phyloP scores from a whole-genome alignment of 139 green algal genomes.

The Chlorella sorokiniana region DNA sequence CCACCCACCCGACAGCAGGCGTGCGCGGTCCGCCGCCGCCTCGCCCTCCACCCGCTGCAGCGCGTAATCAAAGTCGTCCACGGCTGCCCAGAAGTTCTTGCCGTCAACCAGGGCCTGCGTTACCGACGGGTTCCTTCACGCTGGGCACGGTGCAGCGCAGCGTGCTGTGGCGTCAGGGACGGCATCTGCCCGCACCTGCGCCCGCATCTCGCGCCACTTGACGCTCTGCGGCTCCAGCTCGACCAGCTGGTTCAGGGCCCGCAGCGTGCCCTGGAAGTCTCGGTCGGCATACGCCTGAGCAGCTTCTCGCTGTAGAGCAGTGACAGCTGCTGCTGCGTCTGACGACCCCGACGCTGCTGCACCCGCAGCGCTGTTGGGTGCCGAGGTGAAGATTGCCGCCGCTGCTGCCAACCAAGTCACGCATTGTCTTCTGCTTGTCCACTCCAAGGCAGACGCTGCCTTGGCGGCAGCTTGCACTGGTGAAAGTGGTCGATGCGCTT shows the following conservation, averaged over 20 bases:
- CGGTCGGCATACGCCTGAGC: conserved; percentile 10
- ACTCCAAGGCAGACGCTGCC: neutral
- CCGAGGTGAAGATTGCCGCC: neutral
- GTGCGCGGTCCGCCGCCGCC: conserved; percentile 34
- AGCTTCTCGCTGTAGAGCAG: neutral
- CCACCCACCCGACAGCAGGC: conserved; percentile 53
- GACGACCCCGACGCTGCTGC: neutral
- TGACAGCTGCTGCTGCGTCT: neutral
- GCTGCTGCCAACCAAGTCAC: neutral
- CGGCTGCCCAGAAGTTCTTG: conserved; percentile 77
- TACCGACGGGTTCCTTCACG: neutral
- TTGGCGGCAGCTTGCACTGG: neutral
- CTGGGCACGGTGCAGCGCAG: too few relatives aligned
- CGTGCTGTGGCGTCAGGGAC: neutral
- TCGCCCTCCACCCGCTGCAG: neutral
- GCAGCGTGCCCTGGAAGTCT: neutral
- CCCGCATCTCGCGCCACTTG: conserved; percentile 73
- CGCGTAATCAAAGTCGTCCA: conserved; percentile 71
- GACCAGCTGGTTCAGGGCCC: conserved; percentile 50
- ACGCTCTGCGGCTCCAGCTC: conserved; percentile 30
- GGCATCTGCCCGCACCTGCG: conserved; percentile 41
- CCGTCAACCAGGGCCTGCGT: conserved; percentile 76
- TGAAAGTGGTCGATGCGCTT: too few relatives aligned
- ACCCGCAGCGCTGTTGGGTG: neutral
- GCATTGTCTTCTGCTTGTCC: neutral